Base-by-base conservation (phyloP, 73 alveolate species). In the Blepharisma japonicum region DNA sequence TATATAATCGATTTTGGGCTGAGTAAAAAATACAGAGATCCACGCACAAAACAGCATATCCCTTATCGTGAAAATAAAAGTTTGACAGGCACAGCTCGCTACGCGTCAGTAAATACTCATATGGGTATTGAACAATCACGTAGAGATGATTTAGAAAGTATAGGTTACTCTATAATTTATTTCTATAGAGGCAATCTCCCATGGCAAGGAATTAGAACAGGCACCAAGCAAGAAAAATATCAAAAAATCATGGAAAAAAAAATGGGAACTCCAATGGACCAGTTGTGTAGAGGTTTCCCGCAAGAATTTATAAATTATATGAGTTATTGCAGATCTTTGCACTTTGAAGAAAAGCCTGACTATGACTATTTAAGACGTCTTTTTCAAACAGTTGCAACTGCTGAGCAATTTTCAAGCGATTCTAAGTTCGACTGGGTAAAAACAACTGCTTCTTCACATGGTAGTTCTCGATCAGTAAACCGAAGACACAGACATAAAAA, bases 1-100 rank as follows among this genome's bases (percentile, higher is more conserved):
- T 91, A 95, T 77, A 77, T 95, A 87, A 94, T 95, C 6, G 98
- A 95, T 86, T 95, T 90, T 83, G 99, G 99, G 11, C 56, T 95
- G 39, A 94, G 97, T 54, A 91, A 89, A 86, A 86, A 94, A 68
- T 94, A 83, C 78, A 86, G 89, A 42, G 94, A 91, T 61, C 81
- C 85, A 56, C 42, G 42, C 42, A 81, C 71, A 45, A 83, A 83
- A 0, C 21, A 55, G n/a, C 99, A 94, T 79, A 94, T 94, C 42
- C 96, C 94, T 14, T 94, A 89, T 79, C 91, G 91, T 71, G 99
- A 95, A 80, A 93, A 93, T 67, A 92, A 95, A 66, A 92, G 90
- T 68, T 85, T 95, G 88, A 90, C 80, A 87, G 71, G 93, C 78
- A 89, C 96, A 45, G 89, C 90, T 18, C 56, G 96, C 20, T 89